These are phyloP conservation scores for Aspergillus indologenus DNA, from an alignment of 495 filamentous ascomycete species.

Conservation along the genomic window DNA sequence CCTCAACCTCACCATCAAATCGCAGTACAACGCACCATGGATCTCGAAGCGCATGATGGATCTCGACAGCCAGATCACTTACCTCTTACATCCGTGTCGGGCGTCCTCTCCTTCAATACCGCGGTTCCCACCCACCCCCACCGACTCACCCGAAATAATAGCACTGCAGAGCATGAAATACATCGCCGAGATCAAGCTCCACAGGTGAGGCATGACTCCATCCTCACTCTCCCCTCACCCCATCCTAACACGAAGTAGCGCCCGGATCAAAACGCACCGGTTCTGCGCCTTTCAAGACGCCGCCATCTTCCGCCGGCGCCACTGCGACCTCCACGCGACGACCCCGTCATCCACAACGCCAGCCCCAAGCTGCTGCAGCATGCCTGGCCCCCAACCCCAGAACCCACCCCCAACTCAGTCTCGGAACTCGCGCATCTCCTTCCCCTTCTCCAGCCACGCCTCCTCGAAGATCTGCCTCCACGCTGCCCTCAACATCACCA, in stretches of 20 bases:
- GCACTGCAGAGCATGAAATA: slow-evolving; percentile 37
- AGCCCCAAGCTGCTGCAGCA: background rate
- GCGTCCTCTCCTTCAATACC: slow-evolving; percentile 6
- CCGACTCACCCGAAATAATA: slow-evolving; percentile 25
- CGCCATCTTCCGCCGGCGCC: background rate
- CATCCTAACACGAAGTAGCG: no score
- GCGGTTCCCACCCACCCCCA: background rate
- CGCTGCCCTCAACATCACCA: slow-evolving; percentile 41
- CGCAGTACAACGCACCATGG: slow-evolving; percentile 18
- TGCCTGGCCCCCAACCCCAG: background rate
- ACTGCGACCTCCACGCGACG: background rate
- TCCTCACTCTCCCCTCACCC: no score
- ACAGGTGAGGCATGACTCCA: slow-evolving; percentile 43
- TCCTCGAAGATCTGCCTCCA: slow-evolving; percentile 45
- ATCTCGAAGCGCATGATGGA: slow-evolving; percentile 41
- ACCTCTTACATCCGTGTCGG: slow-evolving; percentile 8
- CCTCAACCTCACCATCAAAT: slow-evolving; percentile 22
- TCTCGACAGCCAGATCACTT: slow-evolving; percentile 32
- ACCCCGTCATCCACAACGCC: background rate
- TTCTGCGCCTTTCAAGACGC: slow-evolving; percentile 49
- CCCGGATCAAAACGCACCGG: slow-evolving; percentile 50
- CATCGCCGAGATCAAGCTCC: slow-evolving; percentile 49
- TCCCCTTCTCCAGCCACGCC: slow-evolving; percentile 39
- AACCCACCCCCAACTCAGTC: background rate
- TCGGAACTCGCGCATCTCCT: slow-evolving; percentile 9